Conservation (phyloP, 2,329 filamentous ascomycete genomes). For the Diaporthe capsici region DNA sequence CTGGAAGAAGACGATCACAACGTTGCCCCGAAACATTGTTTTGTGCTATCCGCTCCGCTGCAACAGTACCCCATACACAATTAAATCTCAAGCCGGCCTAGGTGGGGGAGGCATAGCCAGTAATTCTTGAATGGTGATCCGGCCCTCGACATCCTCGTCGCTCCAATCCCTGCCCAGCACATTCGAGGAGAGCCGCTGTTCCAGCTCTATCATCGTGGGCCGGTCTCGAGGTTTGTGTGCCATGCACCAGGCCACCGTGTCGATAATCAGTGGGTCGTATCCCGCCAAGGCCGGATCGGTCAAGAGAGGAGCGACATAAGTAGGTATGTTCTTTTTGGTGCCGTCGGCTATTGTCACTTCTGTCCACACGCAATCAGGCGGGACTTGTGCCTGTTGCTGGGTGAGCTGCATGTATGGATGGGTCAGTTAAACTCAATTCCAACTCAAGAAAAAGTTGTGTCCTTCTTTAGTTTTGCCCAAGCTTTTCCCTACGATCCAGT, state of each 20-base stretch:
- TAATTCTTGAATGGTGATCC: background rate
- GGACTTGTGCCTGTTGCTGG: slow-evolving; percentile 8
- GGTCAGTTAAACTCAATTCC: background rate
- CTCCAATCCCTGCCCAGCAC: background rate
- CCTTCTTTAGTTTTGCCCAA: background rate
- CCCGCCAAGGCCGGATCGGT: background rate
- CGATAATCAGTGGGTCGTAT: background rate
- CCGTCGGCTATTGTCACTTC: background rate
- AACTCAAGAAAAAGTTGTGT: background rate
- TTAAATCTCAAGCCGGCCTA: background rate
- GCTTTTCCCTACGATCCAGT: background rate
- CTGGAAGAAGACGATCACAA: background rate
- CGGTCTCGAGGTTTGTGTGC: slow-evolving; percentile 12
- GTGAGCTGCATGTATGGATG: background rate
- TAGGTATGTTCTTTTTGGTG: background rate
- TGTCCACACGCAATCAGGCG: slow-evolving; percentile 3
- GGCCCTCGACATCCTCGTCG: background rate
- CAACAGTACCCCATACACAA: background rate
- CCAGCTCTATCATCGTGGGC: slow-evolving; percentile 12
- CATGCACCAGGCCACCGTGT: slow-evolving; percentile 21
- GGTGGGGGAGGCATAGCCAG: background rate
- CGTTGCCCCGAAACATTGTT: background rate
- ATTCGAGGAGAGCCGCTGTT: background rate
- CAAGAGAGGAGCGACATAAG: slow-evolving; percentile 5
- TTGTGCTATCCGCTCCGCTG: background rate